These are phyloP conservation scores for Hymenoscyphus occultus DNA, from an alignment of 2,329 filamentous ascomycete genomes.

Conservation along the genomic window DNA sequence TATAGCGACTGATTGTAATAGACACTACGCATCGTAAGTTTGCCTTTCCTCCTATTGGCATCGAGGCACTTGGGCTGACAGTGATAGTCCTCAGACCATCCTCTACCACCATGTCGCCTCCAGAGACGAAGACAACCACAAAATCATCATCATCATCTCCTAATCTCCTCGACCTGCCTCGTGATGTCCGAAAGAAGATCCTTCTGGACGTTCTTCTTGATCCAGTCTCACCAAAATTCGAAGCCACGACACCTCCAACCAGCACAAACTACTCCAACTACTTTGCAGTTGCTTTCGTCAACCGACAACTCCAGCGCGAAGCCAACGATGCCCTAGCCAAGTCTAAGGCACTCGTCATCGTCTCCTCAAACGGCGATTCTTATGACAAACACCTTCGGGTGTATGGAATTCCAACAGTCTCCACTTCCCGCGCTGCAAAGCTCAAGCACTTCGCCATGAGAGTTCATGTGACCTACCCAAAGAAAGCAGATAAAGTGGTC, in stretches of 20 bases:
- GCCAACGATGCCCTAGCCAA: constrained; percentile 1
- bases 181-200: background rate
- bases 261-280: background rate
- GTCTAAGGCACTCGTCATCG: constrained; percentile 6
- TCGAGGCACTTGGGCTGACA: background rate
- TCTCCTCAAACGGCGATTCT: constrained; percentile 1
- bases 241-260: constrained; percentile 1
- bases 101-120: background rate
- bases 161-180: background rate
- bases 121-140: background rate
- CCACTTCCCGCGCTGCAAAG: background rate
- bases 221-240: constrained; percentile 6
- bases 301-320: constrained; percentile 1
- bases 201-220: constrained; percentile 1
- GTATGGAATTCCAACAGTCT: constrained; percentile 3
- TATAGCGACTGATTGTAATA: background rate
- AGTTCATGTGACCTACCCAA: background rate
- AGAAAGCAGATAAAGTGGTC: background rate
- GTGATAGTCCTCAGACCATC: background rate
- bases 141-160: background rate
- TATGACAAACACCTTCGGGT: background rate
- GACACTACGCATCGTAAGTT: background rate
- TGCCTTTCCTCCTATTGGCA: background rate
- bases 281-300: constrained; percentile 5
- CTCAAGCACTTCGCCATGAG: background rate